A percentile compares a stretch with the other conserved stretches of the same genome.
Conservation (phyloP, 2,329 filamentous ascomycete species). For the Paracoccidioides lutzii region DNA sequence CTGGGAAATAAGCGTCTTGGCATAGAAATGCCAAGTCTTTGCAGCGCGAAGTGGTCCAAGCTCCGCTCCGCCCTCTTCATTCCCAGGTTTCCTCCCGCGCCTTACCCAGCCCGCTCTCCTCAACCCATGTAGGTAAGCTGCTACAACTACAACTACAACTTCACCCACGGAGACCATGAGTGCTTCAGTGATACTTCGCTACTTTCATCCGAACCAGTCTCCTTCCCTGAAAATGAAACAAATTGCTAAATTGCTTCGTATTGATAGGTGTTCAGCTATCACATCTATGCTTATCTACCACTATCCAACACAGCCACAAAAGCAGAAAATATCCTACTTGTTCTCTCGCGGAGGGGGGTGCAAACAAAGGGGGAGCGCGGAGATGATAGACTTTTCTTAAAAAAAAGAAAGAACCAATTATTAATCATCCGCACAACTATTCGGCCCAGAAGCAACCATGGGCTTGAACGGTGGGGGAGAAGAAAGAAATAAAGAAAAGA, state of each 20-base stretch:
- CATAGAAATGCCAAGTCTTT: background rate
- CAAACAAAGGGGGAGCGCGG: no score
- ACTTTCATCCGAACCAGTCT: background rate
- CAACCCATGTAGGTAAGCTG: no score
- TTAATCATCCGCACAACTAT: slow-evolving; percentile 4
- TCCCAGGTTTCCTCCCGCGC: no score
- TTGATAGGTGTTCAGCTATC: slow-evolving; percentile 1
- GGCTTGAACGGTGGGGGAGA: background rate
- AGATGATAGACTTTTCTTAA: background rate
- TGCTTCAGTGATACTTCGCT: background rate
- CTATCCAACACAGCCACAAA: background rate
- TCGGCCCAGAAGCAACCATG: slow-evolving; percentile 4
- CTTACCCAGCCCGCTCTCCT: no score
- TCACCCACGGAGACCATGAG: background rate
- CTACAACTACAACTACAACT: background rate
- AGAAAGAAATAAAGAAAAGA: no score
- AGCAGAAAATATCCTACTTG: background rate
- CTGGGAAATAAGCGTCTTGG: background rate
- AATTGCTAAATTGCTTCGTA: slow-evolving; percentile 1
- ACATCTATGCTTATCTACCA: slow-evolving; percentile 1
- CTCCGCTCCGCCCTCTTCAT: background rate
- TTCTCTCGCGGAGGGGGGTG: no score
- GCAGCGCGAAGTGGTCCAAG: background rate
- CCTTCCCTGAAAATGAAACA: background rate
- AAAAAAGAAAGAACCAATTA: slow-evolving; percentile 2